These are phyloP conservation scores for Taxillus chinensis DNA, from an alignment of 164 flowering plant genomes.

Conservation along the genomic window DNA sequence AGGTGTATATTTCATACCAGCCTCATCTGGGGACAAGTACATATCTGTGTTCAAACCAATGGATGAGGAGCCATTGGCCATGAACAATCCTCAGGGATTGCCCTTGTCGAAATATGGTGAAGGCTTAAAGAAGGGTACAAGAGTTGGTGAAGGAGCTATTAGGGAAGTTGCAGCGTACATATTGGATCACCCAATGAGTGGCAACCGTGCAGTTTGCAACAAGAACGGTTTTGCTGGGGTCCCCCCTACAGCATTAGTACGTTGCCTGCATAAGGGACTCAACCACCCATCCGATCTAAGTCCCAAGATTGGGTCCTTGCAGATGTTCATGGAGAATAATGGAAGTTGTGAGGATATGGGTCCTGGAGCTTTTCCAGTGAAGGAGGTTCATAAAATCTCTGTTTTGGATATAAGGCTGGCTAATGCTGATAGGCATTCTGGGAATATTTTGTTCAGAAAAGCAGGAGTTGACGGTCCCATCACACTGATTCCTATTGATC, in stretches of 20 bases:
- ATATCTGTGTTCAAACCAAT: slow-evolving; percentile 55
- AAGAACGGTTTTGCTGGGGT: slow-evolving; percentile 47
- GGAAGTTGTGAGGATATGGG: slow-evolving; percentile 69
- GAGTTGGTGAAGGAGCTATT: slow-evolving; percentile 48
- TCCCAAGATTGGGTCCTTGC: slow-evolving; percentile 48
- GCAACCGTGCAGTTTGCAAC: slow-evolving; percentile 21
- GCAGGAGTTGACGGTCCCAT: slow-evolving; percentile 23
- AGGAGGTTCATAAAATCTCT: slow-evolving; percentile 54
- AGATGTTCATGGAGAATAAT: slow-evolving; percentile 39
- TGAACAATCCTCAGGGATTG: slow-evolving; percentile 45
- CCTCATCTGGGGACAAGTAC: slow-evolving; percentile 24
- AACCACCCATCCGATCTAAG: slow-evolving; percentile 30
- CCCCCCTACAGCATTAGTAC: slow-evolving; percentile 39
- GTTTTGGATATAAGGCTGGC: slow-evolving; percentile 58
- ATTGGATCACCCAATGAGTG: slow-evolving; percentile 42
- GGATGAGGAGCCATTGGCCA: slow-evolving; percentile 60
- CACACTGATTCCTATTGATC: slow-evolving; percentile 50
- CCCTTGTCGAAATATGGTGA: slow-evolving; percentile 37
- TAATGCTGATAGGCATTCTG: slow-evolving; percentile 66
- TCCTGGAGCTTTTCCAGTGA: slow-evolving; percentile 36
- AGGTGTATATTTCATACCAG: slow-evolving; percentile 46
- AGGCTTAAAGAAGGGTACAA: slow-evolving; percentile 53
- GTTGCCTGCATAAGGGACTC: slow-evolving; percentile 36
- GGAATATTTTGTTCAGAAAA: slow-evolving; percentile 39
- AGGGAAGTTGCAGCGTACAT: slow-evolving; percentile 55